These are phyloP conservation scores for Castanea crenata DNA, from an alignment of 306 rosid species.

Conservation along the genomic window DNA sequence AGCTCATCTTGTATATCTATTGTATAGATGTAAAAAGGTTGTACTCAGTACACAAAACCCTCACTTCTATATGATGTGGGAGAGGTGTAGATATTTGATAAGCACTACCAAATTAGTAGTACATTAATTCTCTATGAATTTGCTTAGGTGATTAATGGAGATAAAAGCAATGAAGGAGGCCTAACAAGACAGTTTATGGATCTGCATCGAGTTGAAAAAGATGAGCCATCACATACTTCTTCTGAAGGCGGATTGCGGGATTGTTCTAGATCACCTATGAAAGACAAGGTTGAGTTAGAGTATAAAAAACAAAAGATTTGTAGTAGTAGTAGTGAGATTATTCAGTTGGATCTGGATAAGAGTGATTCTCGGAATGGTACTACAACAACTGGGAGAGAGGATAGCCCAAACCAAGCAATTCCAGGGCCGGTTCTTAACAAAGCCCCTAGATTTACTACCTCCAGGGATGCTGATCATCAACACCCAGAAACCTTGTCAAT, in stretches of 20 bases:
- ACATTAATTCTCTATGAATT: background rate
- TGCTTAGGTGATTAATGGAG: slow-evolving; percentile 26
- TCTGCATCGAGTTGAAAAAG: slow-evolving; percentile 23
- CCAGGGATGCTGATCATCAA: slow-evolving; percentile 25
- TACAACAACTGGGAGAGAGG: slow-evolving; percentile 9
- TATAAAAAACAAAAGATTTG: slow-evolving; percentile 11
- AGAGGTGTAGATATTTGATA: no score
- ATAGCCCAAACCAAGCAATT: slow-evolving; percentile 10
- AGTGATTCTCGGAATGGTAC: slow-evolving; percentile 8
- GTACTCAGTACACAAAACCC: no score
- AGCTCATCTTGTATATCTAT: background rate
- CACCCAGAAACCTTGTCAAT: slow-evolving; percentile 49
- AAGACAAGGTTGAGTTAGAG: slow-evolving; percentile 34
- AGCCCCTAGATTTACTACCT: slow-evolving; percentile 30
- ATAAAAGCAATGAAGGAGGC: slow-evolving; percentile 17
- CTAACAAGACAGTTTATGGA: slow-evolving; percentile 37
- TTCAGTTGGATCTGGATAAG: slow-evolving; percentile 8
- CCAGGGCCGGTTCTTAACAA: slow-evolving; percentile 34
- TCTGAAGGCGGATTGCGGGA: slow-evolving; percentile 26
- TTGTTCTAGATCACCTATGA: background rate
- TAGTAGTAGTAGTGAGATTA: background rate
- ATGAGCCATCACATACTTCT: slow-evolving; percentile 24
- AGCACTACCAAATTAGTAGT: background rate
- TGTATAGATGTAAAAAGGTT: background rate
- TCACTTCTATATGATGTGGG: no score